Evolutionary conservation across 805 yeast genomes (phyloP), one percentile per base, ranked within the genome.

Genomic region (Cephaloascus albidus): DNA sequence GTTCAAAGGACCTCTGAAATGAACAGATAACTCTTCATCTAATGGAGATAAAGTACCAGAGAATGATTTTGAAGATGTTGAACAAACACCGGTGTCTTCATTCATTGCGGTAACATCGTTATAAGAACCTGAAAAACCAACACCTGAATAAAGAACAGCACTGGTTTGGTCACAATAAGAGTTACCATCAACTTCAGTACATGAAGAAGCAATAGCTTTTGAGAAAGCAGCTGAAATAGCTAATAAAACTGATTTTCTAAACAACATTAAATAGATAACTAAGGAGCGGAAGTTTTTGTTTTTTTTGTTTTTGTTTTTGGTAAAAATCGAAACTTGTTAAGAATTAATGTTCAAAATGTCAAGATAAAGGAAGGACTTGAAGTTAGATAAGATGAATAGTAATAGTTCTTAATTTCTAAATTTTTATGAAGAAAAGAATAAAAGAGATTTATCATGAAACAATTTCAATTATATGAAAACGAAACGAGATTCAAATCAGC

Each of bases 91-190:
- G 10, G 81, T 52, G 43, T 62, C 43, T 54, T 74, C 78, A 60
- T 81, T 78, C 95, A 93, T 89, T 53, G 59, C 49, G 47, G 89
- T 81, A 49, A 93, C 88, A 49, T 83, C 89, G 51, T 68, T 53
- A 69, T 85, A 93, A 18, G 88, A 64, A 49, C 97, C 96, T 18
- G 93, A 74, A 61, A 72, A 86, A 28, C 97, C 97, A 42, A 93
- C 74, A 49, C 78, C 78, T 36, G 68, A 47, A 70, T 84, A 86
- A 43, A 69, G 65, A 44, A 85, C 70, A 45, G 85, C 89, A 45
- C 63, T 53, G 38, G 85, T 85, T 46, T 76, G 62, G 47, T 74
- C 63, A 68, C 97, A 88, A 76, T 83, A 89, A 72, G 81, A 82
- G 70, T 86, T 86, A 50, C 96, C 96, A 47, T 63, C 72, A 33